Conservation (phyloP, 805 yeast genomes). For the Teunomyces atbi region DNA sequence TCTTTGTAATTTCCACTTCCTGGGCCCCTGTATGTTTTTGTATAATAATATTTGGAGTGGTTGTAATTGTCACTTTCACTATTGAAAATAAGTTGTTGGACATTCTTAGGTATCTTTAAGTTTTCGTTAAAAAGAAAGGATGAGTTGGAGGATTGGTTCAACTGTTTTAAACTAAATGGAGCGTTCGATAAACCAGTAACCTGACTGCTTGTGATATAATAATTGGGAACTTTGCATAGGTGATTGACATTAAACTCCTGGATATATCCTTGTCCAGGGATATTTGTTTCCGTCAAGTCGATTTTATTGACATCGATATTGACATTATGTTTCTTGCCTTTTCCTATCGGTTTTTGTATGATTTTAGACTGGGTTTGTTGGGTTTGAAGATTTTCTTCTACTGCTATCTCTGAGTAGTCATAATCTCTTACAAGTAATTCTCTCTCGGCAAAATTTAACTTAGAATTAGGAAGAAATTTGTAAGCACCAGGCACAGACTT, state of each 20-base stretch:
- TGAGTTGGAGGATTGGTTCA: conserved; percentile 16
- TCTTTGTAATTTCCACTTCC: conserved; percentile 47
- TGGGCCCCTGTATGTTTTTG: conserved; percentile 42
- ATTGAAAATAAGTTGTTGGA: conserved; percentile 34
- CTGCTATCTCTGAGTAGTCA: conserved; percentile 23
- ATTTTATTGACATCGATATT: conserved; percentile 38
- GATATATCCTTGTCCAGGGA: conserved; percentile 45
- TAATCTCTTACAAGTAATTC: conserved; percentile 30
- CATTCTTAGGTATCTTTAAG: conserved; percentile 28
- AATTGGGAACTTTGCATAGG: conserved; percentile 43
- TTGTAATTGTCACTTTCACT: conserved; percentile 36
- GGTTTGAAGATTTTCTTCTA: conserved; percentile 8
- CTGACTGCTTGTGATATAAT: conserved; percentile 33
- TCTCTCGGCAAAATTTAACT: conserved; percentile 33
- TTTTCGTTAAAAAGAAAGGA: conserved; percentile 25
- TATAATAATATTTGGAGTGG: conserved; percentile 38
- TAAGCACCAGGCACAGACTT: conserved; percentile 23
- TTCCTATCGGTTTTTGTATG: conserved; percentile 27
- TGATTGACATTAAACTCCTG: conserved; percentile 42
- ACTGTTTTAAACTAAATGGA: conserved; percentile 12
- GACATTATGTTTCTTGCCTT: conserved; percentile 28
- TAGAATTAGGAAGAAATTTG: conserved; percentile 24
- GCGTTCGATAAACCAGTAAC: conserved; percentile 13
- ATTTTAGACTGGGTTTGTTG: conserved; percentile 8
- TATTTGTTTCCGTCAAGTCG: conserved; percentile 38